Evolutionary conservation across 1,284 basidiomycete genomes (phyloP).

Genomic region (Rhodotorula sp.): DNA sequence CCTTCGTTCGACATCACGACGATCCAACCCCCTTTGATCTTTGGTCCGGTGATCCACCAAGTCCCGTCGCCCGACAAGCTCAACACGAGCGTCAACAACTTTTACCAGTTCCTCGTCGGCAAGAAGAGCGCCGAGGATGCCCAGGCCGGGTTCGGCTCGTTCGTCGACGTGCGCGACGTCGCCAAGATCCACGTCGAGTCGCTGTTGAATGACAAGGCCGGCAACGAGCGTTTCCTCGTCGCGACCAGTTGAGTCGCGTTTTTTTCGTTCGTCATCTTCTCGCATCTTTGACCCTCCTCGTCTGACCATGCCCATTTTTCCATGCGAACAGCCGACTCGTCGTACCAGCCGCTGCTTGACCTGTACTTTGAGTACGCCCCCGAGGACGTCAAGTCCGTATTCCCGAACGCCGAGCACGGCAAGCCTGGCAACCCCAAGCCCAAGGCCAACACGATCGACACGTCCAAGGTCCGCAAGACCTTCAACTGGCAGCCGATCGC

Average conservation of each 20-base stretch:
- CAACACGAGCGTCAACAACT: conserved; percentile 41
- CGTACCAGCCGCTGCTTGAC: conserved; percentile 39
- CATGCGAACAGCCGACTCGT: conserved; percentile 22
- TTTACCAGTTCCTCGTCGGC: conserved; percentile 39
- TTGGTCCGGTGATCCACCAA: conserved; percentile 40
- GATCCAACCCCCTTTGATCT: conserved; percentile 35
- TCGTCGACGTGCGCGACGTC: conserved; percentile 51
- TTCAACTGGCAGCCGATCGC: conserved; percentile 34
- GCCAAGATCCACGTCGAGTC: conserved; percentile 48
- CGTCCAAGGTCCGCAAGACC: conserved; percentile 21
- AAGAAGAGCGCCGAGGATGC: conserved; percentile 32
- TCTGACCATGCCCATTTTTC: too few relatives aligned
- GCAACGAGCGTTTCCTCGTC: conserved; percentile 48
- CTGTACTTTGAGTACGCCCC: conserved; percentile 18
- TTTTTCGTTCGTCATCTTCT: neutral
- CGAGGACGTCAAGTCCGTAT: conserved; percentile 12
- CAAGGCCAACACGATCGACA: conserved; percentile 36
- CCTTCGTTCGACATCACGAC: conserved; percentile 34
- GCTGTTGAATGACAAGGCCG: conserved; percentile 45
- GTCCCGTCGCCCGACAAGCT: conserved; percentile 32
- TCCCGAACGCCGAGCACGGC: conserved; percentile 35
- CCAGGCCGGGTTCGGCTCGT: conserved; percentile 40
- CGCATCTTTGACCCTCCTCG: too few relatives aligned
- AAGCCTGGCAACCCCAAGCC: conserved; percentile 17
- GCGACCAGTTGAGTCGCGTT: conserved; percentile 11